These are phyloP conservation scores for Kregervanrija delftensis DNA, from an alignment of 805 yeast genomes.

Conservation along the genomic window DNA sequence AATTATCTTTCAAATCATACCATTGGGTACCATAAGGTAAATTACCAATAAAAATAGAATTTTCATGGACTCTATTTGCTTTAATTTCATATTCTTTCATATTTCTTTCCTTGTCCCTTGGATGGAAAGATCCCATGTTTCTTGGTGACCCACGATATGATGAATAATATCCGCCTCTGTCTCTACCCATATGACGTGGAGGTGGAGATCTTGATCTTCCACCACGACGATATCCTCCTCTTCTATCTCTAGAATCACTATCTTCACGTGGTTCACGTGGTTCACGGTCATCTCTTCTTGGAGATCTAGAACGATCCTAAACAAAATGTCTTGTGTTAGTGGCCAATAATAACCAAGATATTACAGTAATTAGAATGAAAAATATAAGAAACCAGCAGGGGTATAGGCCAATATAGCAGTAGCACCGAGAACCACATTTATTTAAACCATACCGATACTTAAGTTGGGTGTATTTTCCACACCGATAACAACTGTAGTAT, in stretches of 20 bases:
- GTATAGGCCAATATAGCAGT: neutral
- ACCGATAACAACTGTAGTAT: neutral
- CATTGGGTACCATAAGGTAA: slow-evolving; percentile 60
- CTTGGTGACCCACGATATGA: slow-evolving; percentile 12
- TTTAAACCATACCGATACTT: slow-evolving; percentile 1
- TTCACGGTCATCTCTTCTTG: slow-evolving; percentile 20
- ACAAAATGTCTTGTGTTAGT: neutral
- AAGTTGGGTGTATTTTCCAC: slow-evolving; percentile 1
- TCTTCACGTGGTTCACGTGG: too few species aligned
- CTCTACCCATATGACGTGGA: slow-evolving; percentile 22
- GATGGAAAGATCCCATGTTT: slow-evolving; percentile 3
- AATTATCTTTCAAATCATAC: slow-evolving; percentile 51
- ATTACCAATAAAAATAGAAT: slow-evolving; percentile 69
- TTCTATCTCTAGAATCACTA: slow-evolving; percentile 10
- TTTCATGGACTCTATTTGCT: slow-evolving; percentile 52
- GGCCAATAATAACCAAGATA: neutral
- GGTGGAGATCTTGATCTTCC: slow-evolving; percentile 27
- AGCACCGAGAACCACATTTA: neutral
- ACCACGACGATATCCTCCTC: slow-evolving; percentile 12
- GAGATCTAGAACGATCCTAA: slow-evolving; percentile 28
- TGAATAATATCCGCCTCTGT: slow-evolving; percentile 4
- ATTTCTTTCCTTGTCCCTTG: slow-evolving; percentile 18
- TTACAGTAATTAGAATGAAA: neutral
- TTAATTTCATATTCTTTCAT: slow-evolving; percentile 31
- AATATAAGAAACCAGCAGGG: neutral